phyloP scores from a whole-genome alignment of 2,329 filamentous ascomycete genomes.

The Arthrobotrys sinensis region DNA sequence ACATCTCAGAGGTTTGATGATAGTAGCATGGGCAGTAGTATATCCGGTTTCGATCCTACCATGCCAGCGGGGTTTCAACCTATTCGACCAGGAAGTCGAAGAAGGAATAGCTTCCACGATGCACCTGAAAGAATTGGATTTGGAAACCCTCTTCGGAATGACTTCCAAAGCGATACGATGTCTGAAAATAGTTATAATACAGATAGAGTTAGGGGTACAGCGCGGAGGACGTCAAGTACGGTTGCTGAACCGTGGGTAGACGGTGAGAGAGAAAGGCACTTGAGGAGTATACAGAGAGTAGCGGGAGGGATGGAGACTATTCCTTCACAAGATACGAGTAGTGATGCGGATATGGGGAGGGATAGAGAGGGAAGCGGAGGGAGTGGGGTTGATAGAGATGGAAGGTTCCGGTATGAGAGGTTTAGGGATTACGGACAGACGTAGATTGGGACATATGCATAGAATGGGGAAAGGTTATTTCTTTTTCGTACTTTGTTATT shows the following conservation, averaged over 20 bases:
- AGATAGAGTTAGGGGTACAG: slow-evolving; percentile 3
- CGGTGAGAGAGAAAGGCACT: slow-evolving; percentile 40
- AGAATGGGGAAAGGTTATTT: no score
- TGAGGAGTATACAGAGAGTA: slow-evolving; percentile 33
- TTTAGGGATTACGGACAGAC: neutral
- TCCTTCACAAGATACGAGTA: slow-evolving; percentile 24
- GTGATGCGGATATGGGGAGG: slow-evolving; percentile 21
- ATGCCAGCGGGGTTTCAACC: neutral
- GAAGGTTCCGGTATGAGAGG: slow-evolving; percentile 34
- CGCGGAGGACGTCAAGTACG: slow-evolving; percentile 20
- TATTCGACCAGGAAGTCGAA: neutral
- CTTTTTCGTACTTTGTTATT: no score
- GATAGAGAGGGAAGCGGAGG: slow-evolving; percentile 13
- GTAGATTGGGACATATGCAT: no score
- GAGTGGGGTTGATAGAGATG: slow-evolving; percentile 38
- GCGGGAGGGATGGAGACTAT: slow-evolving; percentile 42
- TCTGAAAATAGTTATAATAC: slow-evolving; percentile 5
- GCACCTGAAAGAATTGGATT: neutral
- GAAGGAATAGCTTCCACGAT: slow-evolving; percentile 13
- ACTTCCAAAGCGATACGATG: slow-evolving; percentile 2
- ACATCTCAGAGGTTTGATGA: slow-evolving; percentile 13
- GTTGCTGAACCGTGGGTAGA: slow-evolving; percentile 34
- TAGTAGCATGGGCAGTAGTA: neutral
- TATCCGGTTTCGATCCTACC: neutral
- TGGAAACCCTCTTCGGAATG: neutral